Conservation (phyloP, 345 rosid genomes). For the Boechera retrofracta region DNA sequence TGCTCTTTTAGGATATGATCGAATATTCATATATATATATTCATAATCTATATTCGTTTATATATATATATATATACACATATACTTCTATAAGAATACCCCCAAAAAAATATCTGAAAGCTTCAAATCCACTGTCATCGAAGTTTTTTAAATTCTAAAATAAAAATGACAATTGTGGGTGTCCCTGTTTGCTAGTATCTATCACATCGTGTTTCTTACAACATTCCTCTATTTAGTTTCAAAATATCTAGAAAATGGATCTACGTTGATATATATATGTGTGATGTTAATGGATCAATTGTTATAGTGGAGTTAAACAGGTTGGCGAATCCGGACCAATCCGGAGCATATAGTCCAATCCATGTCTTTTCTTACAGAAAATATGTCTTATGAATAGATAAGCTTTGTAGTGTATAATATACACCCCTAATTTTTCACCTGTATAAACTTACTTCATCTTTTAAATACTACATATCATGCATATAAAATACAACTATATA, state of each 20-base stretch:
- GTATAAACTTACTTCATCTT: neutral
- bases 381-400: neutral
- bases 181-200: neutral
- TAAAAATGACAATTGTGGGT: neutral
- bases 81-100: neutral
- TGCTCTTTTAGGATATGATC: slow-evolving; percentile 40
- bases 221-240: neutral
- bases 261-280: neutral
- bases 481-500: neutral
- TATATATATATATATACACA: neutral
- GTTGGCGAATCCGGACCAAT: slow-evolving; percentile 19
- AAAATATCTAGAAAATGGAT: slow-evolving; percentile 36
- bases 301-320: slow-evolving; percentile 28
- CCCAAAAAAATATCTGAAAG: slow-evolving; percentile 21
- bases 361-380: slow-evolving; percentile 5
- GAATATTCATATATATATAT: slow-evolving; percentile 12
- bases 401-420: neutral
- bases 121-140: slow-evolving; percentile 21
- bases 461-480: neutral
- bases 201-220: slow-evolving; percentile 24
- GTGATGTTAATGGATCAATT: slow-evolving; percentile 32
- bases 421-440: neutral
- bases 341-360: slow-evolving; percentile 9
- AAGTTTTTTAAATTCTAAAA: neutral
- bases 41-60: neutral